Evolutionary conservation across 2,329 filamentous ascomycete genomes (phyloP).

Genomic region (Epichloe gansuensis): DNA sequence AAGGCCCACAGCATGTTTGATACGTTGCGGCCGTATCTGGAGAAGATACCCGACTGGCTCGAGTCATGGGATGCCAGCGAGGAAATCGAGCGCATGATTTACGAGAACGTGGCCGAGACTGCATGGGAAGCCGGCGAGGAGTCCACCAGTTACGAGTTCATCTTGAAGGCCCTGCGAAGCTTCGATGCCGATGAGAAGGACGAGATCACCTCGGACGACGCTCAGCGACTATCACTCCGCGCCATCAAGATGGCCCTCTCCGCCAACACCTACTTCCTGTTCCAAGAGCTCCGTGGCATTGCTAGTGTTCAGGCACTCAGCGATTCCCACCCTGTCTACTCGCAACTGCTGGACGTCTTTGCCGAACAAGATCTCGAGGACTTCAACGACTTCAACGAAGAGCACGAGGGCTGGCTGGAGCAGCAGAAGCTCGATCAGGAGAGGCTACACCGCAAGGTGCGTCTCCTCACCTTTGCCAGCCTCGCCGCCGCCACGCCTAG

Average conservation of each 20-base stretch:
- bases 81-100: conserved; percentile 76
- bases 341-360: conserved; percentile 91
- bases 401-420: conserved; percentile 77
- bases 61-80: conserved; percentile 69
- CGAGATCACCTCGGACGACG: conserved; percentile 46
- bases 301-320: conserved; percentile 76
- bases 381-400: conserved; percentile 89
- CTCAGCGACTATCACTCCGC: conserved; percentile 46
- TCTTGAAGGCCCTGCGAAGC: conserved; percentile 48
- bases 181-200: conserved; percentile 44
- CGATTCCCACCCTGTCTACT: conserved; percentile 73
- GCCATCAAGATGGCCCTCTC: conserved; percentile 42
- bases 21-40: conserved; percentile 69
- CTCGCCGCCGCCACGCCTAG: conserved; percentile 73
- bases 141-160: conserved; percentile 55
- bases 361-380: conserved; percentile 88
- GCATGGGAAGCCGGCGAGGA: conserved; percentile 68
- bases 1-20: conserved; percentile 68
- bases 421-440: conserved; percentile 59
- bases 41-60: conserved; percentile 73
- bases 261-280: conserved; percentile 50
- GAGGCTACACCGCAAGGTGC: conserved; percentile 85
- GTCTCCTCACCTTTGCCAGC: conserved; percentile 83
- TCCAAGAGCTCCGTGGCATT: conserved; percentile 71
- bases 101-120: conserved; percentile 68